These are phyloP conservation scores for Cystobasidium slooffiae DNA, from an alignment of 1,284 basidiomycete genomes.

Conservation along the genomic window DNA sequence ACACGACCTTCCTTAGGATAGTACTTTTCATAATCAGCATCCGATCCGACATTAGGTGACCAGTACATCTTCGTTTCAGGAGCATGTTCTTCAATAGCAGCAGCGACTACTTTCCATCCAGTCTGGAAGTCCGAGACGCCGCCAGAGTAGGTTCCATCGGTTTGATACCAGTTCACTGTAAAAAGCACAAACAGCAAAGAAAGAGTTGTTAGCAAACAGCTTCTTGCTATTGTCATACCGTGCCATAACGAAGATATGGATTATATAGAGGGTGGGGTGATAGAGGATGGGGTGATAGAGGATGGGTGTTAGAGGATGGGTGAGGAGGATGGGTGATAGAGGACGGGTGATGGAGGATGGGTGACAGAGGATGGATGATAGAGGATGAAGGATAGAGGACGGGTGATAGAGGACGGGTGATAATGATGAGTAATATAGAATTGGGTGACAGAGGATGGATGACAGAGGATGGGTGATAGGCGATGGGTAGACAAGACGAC, in stretches of 20 bases:
- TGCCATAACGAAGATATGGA: too few relatives aligned
- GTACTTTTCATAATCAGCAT: slow-evolving; percentile 52
- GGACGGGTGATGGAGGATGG: background rate
- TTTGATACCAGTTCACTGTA: slow-evolving; percentile 43
- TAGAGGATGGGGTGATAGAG: too few relatives aligned
- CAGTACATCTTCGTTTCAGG: slow-evolving; percentile 54
- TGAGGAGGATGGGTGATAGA: background rate
- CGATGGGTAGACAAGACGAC: background rate
- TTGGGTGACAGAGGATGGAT: background rate
- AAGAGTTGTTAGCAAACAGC: too few relatives aligned
- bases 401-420: background rate
- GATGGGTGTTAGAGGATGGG: too few relatives aligned
- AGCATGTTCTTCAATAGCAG: slow-evolving; percentile 53
- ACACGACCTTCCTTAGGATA: slow-evolving; percentile 54
- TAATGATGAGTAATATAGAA: background rate
- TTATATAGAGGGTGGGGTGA: too few relatives aligned
- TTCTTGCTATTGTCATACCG: too few relatives aligned
- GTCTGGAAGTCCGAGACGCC: slow-evolving; percentile 56
- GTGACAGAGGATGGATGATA: background rate
- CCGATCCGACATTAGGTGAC: slow-evolving; percentile 52
- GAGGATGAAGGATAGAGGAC: too few relatives aligned
- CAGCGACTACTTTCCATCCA: slow-evolving; percentile 55
- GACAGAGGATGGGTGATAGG: background rate
- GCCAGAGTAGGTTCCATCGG: slow-evolving; percentile 54
- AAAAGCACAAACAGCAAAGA: too few relatives aligned